These are phyloP conservation scores for Colletotrichum sp. DNA, from an alignment of 2,329 filamentous ascomycete genomes.

Conservation along the genomic window DNA sequence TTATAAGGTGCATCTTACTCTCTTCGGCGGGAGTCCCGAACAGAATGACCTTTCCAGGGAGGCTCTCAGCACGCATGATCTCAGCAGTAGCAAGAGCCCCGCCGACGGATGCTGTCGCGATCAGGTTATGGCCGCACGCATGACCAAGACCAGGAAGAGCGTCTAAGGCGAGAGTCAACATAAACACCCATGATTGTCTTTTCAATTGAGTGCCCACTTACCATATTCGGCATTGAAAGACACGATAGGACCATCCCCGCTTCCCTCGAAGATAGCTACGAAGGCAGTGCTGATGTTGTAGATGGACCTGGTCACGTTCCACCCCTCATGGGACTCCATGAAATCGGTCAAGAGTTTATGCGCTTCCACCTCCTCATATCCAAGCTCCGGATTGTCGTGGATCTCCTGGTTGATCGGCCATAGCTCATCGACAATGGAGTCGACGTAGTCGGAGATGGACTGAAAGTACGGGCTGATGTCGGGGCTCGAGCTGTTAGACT, in stretches of 20 bases:
- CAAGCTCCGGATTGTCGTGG: conserved; percentile 48
- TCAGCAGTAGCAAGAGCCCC: conserved; percentile 51
- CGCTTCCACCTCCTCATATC: conserved; percentile 45
- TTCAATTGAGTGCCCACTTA: not conserved
- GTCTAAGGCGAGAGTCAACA: conserved; percentile 24
- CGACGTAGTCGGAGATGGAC: conserved; percentile 22
- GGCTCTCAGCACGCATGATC: conserved; percentile 41
- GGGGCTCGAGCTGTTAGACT: not conserved
- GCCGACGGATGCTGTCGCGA: conserved; percentile 51
- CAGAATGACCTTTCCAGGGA: conserved; percentile 49
- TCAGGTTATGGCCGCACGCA: conserved; percentile 44
- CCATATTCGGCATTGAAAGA: conserved; percentile 47
- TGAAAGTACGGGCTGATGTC: not conserved
- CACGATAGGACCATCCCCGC: conserved; percentile 38
- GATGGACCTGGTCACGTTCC: conserved; percentile 43
- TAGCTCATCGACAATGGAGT: conserved; percentile 25
- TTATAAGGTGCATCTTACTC: conserved; percentile 24
- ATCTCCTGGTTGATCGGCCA: conserved; percentile 45
- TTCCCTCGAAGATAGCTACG: conserved; percentile 43
- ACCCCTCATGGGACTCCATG: conserved; percentile 36
- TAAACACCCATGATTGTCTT: not conserved
- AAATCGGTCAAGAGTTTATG: conserved; percentile 44
- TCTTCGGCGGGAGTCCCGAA: conserved; percentile 58
- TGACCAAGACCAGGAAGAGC: conserved; percentile 39
- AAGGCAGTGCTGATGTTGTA: conserved; percentile 49